Percentiles rank a stretch among this genome's conserved stretches.
Evolutionary conservation across 2,329 filamentous ascomycete species (phyloP).

Genomic region (Fusarium coffeatum): DNA sequence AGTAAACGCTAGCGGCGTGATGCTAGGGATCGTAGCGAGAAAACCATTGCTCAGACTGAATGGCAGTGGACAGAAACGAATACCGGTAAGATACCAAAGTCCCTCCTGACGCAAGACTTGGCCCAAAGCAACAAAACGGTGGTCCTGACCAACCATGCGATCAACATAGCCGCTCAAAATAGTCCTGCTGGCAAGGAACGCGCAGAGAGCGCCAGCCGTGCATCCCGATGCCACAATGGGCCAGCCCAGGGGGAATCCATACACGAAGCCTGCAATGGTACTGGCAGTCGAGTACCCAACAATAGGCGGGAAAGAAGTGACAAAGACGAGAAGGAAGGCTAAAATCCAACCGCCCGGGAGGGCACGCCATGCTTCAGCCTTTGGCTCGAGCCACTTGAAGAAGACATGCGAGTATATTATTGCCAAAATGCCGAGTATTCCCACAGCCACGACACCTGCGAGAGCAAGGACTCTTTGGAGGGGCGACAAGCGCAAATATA

Average conservation of each 20-base stretch:
- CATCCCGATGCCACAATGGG: constrained; percentile 83
- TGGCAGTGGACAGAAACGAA: constrained; percentile 90
- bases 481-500: constrained; percentile 67
- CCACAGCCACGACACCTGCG: constrained; percentile 60
- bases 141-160: constrained; percentile 82
- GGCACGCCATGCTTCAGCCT: constrained; percentile 81
- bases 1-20: constrained; percentile 79
- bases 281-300: constrained; percentile 85
- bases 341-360: constrained; percentile 79
- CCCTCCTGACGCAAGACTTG: constrained; percentile 92
- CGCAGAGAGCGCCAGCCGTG: constrained; percentile 78
- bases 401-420: constrained; percentile 83
- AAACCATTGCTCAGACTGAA: constrained; percentile 96
- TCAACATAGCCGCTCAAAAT: constrained; percentile 83
- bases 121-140: constrained; percentile 86
- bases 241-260: constrained; percentile 75
- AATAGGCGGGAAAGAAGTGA: constrained; percentile 85
- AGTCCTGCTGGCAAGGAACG: constrained; percentile 84
- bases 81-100: constrained; percentile 87
- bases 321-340: constrained; percentile 79
- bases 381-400: constrained; percentile 78
- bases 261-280: constrained; percentile 66
- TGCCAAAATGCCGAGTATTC: constrained; percentile 72
- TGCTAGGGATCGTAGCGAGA: constrained; percentile 90
- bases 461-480: constrained; percentile 71